Base-by-base conservation (phyloP, 176 grass and related monocot species). In the Pontederia crassipes region DNA sequence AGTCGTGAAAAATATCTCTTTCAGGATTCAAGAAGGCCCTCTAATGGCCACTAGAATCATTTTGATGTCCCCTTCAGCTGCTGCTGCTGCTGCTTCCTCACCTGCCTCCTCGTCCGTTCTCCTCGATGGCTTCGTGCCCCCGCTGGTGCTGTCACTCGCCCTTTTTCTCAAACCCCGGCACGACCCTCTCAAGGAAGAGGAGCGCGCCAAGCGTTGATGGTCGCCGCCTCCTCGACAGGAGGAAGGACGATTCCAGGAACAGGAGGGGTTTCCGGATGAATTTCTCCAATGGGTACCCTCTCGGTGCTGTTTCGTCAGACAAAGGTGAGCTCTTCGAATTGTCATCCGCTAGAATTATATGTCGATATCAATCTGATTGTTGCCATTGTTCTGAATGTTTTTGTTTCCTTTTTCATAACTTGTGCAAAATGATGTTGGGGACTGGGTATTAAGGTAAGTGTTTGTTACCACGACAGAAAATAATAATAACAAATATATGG, bases 251-350 rank as follows among this genome's bases (percentile, higher is more conserved):
- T 16, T 11, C 66, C 29, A 58, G 58, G 58, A 83, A 63, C 49
- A 27, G 48, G 18, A 65, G 72, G 15, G 57, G 50, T 50, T 57
- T 79, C 62, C 77, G 26, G 32, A 82, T 73, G 5, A 87, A 52
- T 66, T 84, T 80, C 54, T 72, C 59, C 4, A 95, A 87, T 73
- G 86, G 91, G 4, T 62, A 55, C 55, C 91, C 91, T 14, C 80
- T 84, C 64, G 71, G 79, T 65, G 76, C 75, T 27, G 68, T 74
- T 59, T 82, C 86, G 60, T 87, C 75, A 62, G 55, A 61, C 46
- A 67, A 84, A 54, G 81, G 86, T 90, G 54, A 61, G 16, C 24
- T 27, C 9, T 12, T 13, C 10, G 9, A 9, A n/a, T 48, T 46
- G 12, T 45, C 12, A 40, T 48, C 32, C 13, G 5, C 15, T 9